phyloP scores from a whole-genome alignment of 257 asterid genomes.

The Solanum ahanhuiri region DNA sequence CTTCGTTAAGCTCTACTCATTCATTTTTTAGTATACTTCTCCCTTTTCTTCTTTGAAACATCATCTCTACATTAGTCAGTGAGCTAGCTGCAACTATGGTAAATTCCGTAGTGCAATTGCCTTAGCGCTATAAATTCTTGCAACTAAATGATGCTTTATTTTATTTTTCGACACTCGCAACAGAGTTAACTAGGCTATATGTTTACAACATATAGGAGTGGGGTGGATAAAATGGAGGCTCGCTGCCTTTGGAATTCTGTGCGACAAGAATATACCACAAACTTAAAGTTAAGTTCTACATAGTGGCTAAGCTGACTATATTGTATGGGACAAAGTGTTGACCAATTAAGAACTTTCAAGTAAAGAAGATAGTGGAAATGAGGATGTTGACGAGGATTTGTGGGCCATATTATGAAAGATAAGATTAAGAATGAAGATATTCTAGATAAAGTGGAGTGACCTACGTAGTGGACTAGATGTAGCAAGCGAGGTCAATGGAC shows the following conservation, averaged over 20 bases:
- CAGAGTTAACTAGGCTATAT: not conserved
- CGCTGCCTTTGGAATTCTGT: not conserved
- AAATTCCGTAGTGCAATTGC: not conserved
- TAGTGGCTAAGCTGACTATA: not conserved
- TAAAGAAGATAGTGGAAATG: not conserved
- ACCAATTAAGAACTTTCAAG: not conserved
- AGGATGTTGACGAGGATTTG: not conserved
- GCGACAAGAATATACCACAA: not conserved
- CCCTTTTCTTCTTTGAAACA: not conserved
- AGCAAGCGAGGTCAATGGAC: not conserved
- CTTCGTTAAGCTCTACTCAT: not conserved
- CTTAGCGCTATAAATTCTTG: not conserved
- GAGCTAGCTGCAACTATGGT: not conserved
- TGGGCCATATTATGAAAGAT: not conserved
- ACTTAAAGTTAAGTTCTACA: not conserved
- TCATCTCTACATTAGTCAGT: not conserved
- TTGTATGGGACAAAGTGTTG: not conserved
- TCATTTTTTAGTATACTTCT: too few species aligned
- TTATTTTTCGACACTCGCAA: not conserved
- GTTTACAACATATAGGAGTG: not conserved
- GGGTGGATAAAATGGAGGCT: not conserved
- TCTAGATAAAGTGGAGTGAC: not conserved
- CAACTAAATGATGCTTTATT: not conserved
- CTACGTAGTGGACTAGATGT: not conserved
- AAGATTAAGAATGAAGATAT: not conserved